Conservation (phyloP, 805 yeast genomes). For the Grigorovia transvaalensis region DNA sequence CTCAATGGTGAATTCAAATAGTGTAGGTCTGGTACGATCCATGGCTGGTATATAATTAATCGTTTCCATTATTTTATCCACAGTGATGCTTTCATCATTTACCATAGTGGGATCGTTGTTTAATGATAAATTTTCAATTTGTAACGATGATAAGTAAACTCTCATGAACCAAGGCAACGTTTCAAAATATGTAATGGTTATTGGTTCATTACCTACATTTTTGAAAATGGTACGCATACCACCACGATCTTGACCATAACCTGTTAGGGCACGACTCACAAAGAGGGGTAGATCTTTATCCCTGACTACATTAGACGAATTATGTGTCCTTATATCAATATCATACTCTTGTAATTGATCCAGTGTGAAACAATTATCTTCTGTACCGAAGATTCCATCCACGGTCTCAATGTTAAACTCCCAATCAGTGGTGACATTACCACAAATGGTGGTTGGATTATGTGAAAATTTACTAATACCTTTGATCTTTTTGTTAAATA, state of each 20-base stretch:
- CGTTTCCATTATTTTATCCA: slow-evolving; percentile 36
- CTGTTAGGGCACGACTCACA: slow-evolving; percentile 81
- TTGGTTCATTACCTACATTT: slow-evolving; percentile 48
- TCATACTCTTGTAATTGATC: slow-evolving; percentile 19
- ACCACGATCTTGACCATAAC: slow-evolving; percentile 84
- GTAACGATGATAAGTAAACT: slow-evolving; percentile 62
- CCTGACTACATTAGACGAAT: slow-evolving; percentile 36
- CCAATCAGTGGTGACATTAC: slow-evolving; percentile 41
- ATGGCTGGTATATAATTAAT: slow-evolving; percentile 64
- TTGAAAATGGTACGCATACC: slow-evolving; percentile 70
- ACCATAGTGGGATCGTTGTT: too few species aligned
- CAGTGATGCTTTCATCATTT: slow-evolving; percentile 5
- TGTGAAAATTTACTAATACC: slow-evolving; percentile 56
- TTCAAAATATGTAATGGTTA: slow-evolving; percentile 58
- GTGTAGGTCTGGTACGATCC: slow-evolving; percentile 75
- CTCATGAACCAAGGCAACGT: slow-evolving; percentile 90
- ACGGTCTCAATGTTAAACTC: slow-evolving; percentile 26
- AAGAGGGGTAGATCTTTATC: slow-evolving; percentile 47
- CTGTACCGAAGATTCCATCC: slow-evolving; percentile 23
- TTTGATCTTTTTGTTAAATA: slow-evolving; percentile 59
- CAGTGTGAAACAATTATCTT: slow-evolving; percentile 31
- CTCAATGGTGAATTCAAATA: slow-evolving; percentile 55
- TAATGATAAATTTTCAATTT: slow-evolving; percentile 23
- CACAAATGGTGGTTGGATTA: slow-evolving; percentile 30
- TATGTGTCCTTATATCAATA: slow-evolving; percentile 29